phyloP scores from a whole-genome alignment of 257 asterid genomes.

The Penstemon davidsonii region DNA sequence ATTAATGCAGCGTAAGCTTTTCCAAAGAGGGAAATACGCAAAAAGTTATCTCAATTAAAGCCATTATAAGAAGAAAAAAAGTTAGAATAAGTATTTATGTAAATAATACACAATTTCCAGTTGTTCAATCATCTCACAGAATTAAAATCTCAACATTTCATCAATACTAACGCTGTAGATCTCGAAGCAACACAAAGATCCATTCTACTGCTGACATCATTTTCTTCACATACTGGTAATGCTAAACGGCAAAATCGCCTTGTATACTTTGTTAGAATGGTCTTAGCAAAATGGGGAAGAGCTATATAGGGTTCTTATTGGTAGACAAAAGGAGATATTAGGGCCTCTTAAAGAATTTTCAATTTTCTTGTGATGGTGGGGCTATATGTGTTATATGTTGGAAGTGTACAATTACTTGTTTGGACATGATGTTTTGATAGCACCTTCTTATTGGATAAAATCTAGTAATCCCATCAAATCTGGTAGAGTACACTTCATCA shows the following conservation, averaged over 20 bases:
- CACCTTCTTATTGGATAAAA: neutral
- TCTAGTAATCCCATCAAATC: neutral
- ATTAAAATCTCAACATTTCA: slow-evolving; percentile 4
- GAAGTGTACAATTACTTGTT: slow-evolving; percentile 2
- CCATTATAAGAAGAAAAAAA: slow-evolving; percentile 4
- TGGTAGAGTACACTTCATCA: neutral
- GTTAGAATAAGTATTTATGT: slow-evolving; percentile 6
- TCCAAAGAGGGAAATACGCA: slow-evolving; percentile 8
- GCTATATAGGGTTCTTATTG: slow-evolving; percentile 15
- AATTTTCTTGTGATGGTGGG: slow-evolving; percentile 9
- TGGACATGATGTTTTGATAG: neutral
- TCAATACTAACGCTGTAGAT: slow-evolving; percentile 2
- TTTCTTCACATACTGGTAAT: neutral
- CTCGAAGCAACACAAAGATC: slow-evolving; percentile 4
- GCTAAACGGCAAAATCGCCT: neutral
- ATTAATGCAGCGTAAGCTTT: slow-evolving; percentile 1
- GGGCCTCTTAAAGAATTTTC: neutral
- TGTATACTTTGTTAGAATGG: slow-evolving; percentile 2
- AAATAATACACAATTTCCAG: slow-evolving; percentile 5
- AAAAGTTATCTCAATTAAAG: slow-evolving; percentile 15
- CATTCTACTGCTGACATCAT: slow-evolving; percentile 9
- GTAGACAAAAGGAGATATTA: neutral
- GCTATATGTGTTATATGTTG: neutral
- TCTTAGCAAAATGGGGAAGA: slow-evolving; percentile 15
- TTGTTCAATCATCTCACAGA: slow-evolving; percentile 14